Conservation (phyloP, 2,329 filamentous ascomycete species). For the Neonectria neomacrospora region DNA sequence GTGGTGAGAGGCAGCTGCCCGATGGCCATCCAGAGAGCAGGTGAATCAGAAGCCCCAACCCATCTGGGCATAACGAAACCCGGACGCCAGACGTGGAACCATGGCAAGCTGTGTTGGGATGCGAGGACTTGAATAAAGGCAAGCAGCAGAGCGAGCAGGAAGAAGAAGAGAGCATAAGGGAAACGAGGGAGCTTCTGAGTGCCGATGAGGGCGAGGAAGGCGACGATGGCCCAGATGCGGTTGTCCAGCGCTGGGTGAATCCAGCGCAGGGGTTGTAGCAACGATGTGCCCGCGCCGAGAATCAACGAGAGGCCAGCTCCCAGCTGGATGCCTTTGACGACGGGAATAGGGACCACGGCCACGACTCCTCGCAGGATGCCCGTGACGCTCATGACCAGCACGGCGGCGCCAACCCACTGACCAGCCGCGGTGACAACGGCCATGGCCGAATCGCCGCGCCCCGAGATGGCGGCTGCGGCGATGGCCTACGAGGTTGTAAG, state of each 20-base stretch:
- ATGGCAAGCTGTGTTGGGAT: conserved; percentile 56
- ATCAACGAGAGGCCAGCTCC: conserved; percentile 88
- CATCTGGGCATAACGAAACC: conserved; percentile 52
- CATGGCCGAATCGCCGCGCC: conserved; percentile 62
- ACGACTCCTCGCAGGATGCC: conserved; percentile 82
- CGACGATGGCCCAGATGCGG: conserved; percentile 77
- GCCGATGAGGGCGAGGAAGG: conserved; percentile 76
- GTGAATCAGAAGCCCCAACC: conserved; percentile 44
- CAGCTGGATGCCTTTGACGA: conserved; percentile 95
- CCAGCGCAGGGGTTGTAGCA: conserved; percentile 78
- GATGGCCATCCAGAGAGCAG: conserved; percentile 70
- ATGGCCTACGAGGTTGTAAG: conserved; percentile 69
- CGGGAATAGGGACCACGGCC: conserved; percentile 80
- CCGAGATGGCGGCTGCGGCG: conserved; percentile 85
- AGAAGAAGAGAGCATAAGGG: conserved; percentile 82
- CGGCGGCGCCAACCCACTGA: conserved; percentile 74
- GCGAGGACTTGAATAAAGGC: conserved; percentile 59
- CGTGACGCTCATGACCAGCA: conserved; percentile 81
- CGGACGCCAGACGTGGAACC: conserved; percentile 71
- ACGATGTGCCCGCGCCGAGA: conserved; percentile 76
- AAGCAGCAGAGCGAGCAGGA: conserved; percentile 74
- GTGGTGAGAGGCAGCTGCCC: conserved; percentile 92
- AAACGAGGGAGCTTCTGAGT: conserved; percentile 74
- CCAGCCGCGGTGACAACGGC: conserved; percentile 82
- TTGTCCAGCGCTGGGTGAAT: conserved; percentile 77